Base-by-base conservation (phyloP, 208 protist genomes). In the Naegleria fowleri region DNA sequence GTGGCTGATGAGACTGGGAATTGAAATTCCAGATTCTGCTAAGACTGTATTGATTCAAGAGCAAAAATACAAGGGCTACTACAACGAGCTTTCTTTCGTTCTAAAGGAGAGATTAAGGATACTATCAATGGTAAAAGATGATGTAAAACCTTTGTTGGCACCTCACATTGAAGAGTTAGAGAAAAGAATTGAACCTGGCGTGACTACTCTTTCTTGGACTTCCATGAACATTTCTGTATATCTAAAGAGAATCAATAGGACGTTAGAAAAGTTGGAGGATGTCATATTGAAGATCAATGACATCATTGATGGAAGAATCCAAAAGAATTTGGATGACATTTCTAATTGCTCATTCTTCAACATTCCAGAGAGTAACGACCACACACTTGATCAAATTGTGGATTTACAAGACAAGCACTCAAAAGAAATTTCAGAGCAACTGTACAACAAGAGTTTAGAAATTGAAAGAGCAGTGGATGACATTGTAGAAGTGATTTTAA, bases 221-320 rank as follows among this genome's bases (percentile, higher is more conserved):
- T 99, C 98, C 33, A 98, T 98, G 97, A 98, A 98, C 93, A 97
- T 99, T 29, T 96, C 98, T 91, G 93, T 94, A 25, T 99, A 98
- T 94, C 92, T 99, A 19, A 92, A 96, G 91, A 93, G 95, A 29
- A 95, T 98, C 36, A 95, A 97, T 76, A 94, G 92, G 90, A 96
- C 93, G 48, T 95, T 99, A 91, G 90, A 91, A 83, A 91, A 94
- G 83, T 94, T 96, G 15, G 95, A 96, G 83, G 92, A 83, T 55
- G 40, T 91, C 1, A 16, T 52, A 25, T 84, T 25, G 19, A 43
- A 79, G 41, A 95, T 98, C 40, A 98, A 98, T 92, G 96, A 97
- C 91, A 97, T 98, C 85, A 95, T 98, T 92, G 93, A 95, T 38
- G 95, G 98, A 91, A 95, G 97, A 43, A 97, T 99, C 67, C 95